These are phyloP conservation scores for Huntiella moniliformis DNA, from an alignment of 2,329 filamentous ascomycete genomes.

Conservation along the genomic window DNA sequence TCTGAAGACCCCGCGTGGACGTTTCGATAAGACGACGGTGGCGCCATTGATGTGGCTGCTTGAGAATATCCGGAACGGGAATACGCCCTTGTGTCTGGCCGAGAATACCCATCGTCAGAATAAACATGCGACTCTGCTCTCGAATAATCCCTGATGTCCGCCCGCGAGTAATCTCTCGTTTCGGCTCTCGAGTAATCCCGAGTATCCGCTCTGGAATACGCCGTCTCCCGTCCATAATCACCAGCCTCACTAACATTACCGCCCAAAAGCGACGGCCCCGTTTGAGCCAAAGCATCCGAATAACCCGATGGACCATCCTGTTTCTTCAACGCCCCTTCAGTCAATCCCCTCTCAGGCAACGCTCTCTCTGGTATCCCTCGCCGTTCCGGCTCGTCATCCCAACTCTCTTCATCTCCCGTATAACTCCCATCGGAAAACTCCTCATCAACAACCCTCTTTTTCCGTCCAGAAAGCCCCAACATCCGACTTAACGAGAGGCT, in stretches of 20 bases:
- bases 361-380: background rate
- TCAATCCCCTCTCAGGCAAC: background rate
- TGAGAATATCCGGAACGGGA: background rate
- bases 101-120: background rate
- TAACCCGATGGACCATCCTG: slow-evolving; percentile 2
- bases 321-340: slow-evolving; percentile 4
- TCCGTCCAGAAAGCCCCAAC: slow-evolving; percentile 9
- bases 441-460: background rate
- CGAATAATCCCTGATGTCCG: background rate
- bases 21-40: background rate
- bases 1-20: slow-evolving; percentile 8
- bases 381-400: slow-evolving; percentile 1
- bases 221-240: background rate
- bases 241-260: background rate
- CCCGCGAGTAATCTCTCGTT: background rate
- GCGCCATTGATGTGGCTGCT: slow-evolving; percentile 2
- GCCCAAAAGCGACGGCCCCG: slow-evolving; percentile 7
- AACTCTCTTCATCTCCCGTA: background rate
- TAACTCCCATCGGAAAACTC: slow-evolving; percentile 1
- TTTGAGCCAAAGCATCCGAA: slow-evolving; percentile 9
- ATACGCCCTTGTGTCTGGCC: background rate
- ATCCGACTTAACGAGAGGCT: slow-evolving; percentile 12
- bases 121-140: background rate
- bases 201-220: background rate
- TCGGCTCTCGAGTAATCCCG: slow-evolving; percentile 1